These are phyloP conservation scores for Vitellaria paradoxa DNA, from an alignment of 179 eudicot genomes.

Conservation along the genomic window DNA sequence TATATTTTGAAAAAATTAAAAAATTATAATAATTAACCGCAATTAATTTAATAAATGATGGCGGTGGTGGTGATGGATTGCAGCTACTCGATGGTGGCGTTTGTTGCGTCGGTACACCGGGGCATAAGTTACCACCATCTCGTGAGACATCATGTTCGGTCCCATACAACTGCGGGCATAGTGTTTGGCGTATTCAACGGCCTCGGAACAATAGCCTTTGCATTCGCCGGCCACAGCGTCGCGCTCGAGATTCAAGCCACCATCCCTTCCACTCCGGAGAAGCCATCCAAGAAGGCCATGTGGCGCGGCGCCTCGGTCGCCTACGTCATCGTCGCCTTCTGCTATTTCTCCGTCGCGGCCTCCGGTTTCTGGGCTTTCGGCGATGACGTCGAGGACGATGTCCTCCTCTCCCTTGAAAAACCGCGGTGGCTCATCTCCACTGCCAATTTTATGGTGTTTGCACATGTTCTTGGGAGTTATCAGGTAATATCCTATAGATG, in stretches of 20 bases:
- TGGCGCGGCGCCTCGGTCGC: conserved; percentile 46
- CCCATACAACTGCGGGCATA: conserved; percentile 22
- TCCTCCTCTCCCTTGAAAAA: conserved; percentile 34
- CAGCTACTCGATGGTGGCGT: conserved; percentile 36
- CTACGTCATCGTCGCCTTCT: conserved; percentile 35
- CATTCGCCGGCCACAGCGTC: conserved; percentile 48
- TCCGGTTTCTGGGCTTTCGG: conserved; percentile 50
- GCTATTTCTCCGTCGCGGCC: conserved; percentile 40
- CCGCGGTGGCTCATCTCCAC: conserved; percentile 39
- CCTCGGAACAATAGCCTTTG: conserved; percentile 44
- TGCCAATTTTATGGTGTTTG: conserved; percentile 45
- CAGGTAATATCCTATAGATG: conserved; percentile 29
- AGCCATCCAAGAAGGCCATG: conserved; percentile 49
- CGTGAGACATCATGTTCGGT: conserved; percentile 19
- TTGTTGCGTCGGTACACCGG: conserved; percentile 18
- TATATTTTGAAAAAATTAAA: no score
- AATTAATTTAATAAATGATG: no score
- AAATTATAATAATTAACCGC: no score
- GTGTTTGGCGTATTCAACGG: conserved; percentile 28
- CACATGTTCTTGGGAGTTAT: conserved; percentile 49
- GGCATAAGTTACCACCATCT: conserved; percentile 18
- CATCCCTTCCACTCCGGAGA: conserved; percentile 37
- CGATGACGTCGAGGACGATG: conserved; percentile 38
- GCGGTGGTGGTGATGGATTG: no score
- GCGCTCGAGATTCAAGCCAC: conserved; percentile 50